Base-by-base conservation (phyloP, 495 filamentous ascomycete species). In the Cryomyces antarcticus region DNA sequence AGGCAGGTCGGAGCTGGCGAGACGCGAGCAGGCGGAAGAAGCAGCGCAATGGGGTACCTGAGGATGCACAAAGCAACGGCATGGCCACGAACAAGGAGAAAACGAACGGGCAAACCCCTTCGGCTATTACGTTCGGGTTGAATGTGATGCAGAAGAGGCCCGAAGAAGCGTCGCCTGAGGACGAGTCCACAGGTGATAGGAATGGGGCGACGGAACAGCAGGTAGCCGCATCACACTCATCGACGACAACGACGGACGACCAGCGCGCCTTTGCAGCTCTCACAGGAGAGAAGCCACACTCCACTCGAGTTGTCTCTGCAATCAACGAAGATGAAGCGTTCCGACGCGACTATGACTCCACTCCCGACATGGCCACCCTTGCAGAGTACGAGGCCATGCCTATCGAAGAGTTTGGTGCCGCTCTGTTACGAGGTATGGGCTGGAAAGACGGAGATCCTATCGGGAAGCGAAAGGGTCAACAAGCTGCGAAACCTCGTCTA, bases 331-430 rank as follows among this genome's bases (percentile, higher is more conserved):
- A 77, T 34, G 73, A 75, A 27, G 75, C 73, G 1, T 92, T 85
- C 56, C 64, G 69, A 29, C 60, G 65, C 7, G 78, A 81, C 52
- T 67, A 86, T 35, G 65, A 69, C 28, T 27, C 7, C 12, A 31
- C 36, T 2, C 42, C 42, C 2, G 78, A 84, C 24, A 61, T 73
- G 11, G 76, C 85, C 3, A 78, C 72, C 0, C 62, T 89, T 24
- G 83, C 84, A 38, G 83, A 88, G 50, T 99, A 99, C 60, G 77
- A 73, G 28, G 73, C 77, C 4, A 72, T 93, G 7, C 88, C 92
- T 0, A 83, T 96, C 31, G 89, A 95, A 46, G 83, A 93, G 45
- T 99, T 96, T 52, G 89, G 88, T 30, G 77, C 82, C 24, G 83
- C 82, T 3, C 61, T 96, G 41, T 68, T 99, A 28, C 72, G 83